These are phyloP conservation scores for Crithidia brevicula DNA, from an alignment of 208 protist species.

Conservation along the genomic window DNA sequence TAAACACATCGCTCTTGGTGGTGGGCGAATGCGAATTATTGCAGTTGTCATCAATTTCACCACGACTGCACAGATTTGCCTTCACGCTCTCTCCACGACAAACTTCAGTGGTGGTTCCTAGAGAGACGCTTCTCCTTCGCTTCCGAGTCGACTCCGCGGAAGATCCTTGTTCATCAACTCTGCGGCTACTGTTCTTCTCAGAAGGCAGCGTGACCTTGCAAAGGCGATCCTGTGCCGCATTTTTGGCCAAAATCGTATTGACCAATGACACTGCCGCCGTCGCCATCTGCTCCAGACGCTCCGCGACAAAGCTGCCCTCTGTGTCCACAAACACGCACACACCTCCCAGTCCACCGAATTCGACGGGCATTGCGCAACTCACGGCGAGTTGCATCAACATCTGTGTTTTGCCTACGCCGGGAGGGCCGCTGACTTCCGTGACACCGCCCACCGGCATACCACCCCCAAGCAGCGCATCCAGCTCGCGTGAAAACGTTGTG, in stretches of 20 bases:
- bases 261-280: conserved; percentile 53
- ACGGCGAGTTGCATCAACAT: conserved; percentile 89
- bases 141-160: too few species aligned
- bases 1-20: conserved; percentile 11
- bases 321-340: conserved; percentile 91
- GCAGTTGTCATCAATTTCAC: too few species aligned
- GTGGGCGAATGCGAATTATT: too few species aligned
- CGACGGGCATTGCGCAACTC: conserved; percentile 60
- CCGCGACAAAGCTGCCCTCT: conserved; percentile 88
- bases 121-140: too few species aligned
- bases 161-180: too few species aligned
- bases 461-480: conserved; percentile 80
- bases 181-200: too few species aligned
- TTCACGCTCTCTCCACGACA: too few species aligned
- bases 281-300: conserved; percentile 79
- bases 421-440: conserved; percentile 86
- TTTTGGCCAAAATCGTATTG: conserved; percentile 19
- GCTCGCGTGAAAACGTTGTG: conserved; percentile 69
- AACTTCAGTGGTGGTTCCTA: too few species aligned
- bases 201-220: too few species aligned
- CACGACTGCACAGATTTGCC: too few species aligned
- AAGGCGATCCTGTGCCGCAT: neutral
- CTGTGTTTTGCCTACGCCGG: conserved; percentile 94
- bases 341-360: conserved; percentile 77
- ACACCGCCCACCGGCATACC: conserved; percentile 69